These are phyloP conservation scores for Penicillium italicum DNA, from an alignment of 2,329 filamentous ascomycete genomes.

Conservation along the genomic window DNA sequence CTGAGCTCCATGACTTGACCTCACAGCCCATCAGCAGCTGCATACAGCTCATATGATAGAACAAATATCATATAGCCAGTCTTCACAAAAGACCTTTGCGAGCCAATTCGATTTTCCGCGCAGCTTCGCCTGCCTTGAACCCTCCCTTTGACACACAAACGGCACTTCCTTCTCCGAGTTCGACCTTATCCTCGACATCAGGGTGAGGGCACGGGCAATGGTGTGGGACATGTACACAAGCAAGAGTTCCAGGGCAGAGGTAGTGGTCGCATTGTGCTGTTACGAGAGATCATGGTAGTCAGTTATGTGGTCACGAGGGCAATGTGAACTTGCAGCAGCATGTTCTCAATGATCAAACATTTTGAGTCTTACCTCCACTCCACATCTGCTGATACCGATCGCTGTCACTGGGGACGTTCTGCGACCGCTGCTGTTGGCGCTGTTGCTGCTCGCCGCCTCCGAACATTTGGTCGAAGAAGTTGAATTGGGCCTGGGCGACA, in stretches of 20 bases:
- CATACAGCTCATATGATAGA: not conserved
- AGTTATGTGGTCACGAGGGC: slow-evolving; percentile 1
- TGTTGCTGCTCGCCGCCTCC: slow-evolving; percentile 58
- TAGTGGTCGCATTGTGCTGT: slow-evolving; percentile 86
- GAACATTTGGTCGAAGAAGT: slow-evolving; percentile 99
- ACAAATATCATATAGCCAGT: not conserved
- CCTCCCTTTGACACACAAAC: slow-evolving; percentile 50
- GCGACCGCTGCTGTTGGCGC: slow-evolving; percentile 56
- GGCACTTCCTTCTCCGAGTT: slow-evolving; percentile 48
- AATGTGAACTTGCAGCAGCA: not conserved
- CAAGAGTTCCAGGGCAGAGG: slow-evolving; percentile 87
- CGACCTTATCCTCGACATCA: slow-evolving; percentile 71
- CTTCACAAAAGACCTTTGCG: slow-evolving; percentile 48
- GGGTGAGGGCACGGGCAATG: slow-evolving; percentile 92
- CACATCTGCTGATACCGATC: slow-evolving; percentile 72
- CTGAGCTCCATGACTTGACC: not conserved
- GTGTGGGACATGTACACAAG: slow-evolving; percentile 93
- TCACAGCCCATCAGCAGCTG: not conserved
- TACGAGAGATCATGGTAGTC: slow-evolving; percentile 22
- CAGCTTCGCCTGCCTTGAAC: slow-evolving; percentile 46
- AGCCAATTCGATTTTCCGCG: slow-evolving; percentile 49
- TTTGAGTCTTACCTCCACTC: slow-evolving; percentile 55
- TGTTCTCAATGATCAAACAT: not conserved
- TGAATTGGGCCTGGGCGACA: slow-evolving; percentile 72
- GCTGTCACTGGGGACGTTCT: slow-evolving; percentile 81